These are phyloP conservation scores for Mycena indigotica DNA, from an alignment of 768 basidiomycete genomes.

Conservation along the genomic window DNA sequence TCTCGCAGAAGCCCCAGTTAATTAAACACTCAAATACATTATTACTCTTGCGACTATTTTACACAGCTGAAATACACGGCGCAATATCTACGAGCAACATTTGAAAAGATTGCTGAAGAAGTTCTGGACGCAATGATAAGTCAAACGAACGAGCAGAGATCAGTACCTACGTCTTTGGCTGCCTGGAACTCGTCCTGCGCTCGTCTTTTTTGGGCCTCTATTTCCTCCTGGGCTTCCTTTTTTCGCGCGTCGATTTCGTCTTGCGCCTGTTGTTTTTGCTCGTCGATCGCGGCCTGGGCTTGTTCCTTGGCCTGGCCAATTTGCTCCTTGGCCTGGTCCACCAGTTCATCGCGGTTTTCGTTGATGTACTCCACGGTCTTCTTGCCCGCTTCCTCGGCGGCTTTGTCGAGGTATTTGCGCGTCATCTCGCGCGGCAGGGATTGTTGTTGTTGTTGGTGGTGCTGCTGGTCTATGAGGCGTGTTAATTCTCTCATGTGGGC, in stretches of 20 bases:
- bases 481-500: neutral
- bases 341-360: conserved; percentile 13
- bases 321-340: conserved; percentile 15
- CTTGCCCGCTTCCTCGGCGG: conserved; percentile 29
- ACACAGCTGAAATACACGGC: too few species aligned
- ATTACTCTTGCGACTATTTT: too few species aligned
- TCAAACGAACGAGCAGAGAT: neutral
- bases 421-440: conserved; percentile 23
- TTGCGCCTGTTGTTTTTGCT: conserved; percentile 4
- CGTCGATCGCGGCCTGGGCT: conserved; percentile 24
- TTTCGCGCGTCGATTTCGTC: conserved; percentile 5
- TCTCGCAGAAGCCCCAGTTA: too few species aligned
- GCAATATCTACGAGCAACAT: neutral
- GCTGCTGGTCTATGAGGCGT: conserved; percentile 17
- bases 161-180: conserved; percentile 12
- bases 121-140: neutral
- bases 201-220: conserved; percentile 11
- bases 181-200: conserved; percentile 10
- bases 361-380: conserved; percentile 29
- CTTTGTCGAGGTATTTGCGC: conserved; percentile 23
- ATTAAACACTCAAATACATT: too few species aligned
- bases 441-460: conserved; percentile 9
- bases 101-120: neutral
- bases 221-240: conserved; percentile 12
- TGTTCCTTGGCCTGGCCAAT: conserved; percentile 32